These are phyloP conservation scores for Hydnum rufescens DNA, from an alignment of 768 basidiomycete species.

Conservation along the genomic window DNA sequence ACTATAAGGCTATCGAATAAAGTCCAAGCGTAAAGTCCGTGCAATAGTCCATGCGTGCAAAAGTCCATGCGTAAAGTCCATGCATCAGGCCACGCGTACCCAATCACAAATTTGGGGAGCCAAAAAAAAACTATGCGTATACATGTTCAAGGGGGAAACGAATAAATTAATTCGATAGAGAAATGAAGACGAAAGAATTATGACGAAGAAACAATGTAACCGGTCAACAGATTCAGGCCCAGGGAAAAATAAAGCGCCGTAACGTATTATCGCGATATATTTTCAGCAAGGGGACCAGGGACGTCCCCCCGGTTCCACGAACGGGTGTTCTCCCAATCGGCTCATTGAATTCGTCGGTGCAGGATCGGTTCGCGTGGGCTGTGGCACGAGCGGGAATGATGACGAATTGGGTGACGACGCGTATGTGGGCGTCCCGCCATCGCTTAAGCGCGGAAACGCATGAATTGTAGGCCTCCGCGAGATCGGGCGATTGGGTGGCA, in stretches of 20 bases:
- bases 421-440: constrained; percentile 1
- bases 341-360: neutral
- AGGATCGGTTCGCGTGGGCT: neutral
- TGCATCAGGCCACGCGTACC: too few species aligned
- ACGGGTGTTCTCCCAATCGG: constrained; percentile 11
- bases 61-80: too few species aligned
- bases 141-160: too few species aligned
- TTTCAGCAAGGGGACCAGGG: constrained; percentile 64
- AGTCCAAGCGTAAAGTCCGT: too few species aligned
- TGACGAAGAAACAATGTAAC: too few species aligned
- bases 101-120: too few species aligned
- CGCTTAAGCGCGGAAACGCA: neutral
- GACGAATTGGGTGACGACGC: neutral
- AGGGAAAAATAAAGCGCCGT: constrained; percentile 3
- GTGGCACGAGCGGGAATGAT: neutral
- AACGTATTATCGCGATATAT: constrained; percentile 72
- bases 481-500: neutral
- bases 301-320: constrained; percentile 81
- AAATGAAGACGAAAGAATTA: too few species aligned
- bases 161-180: too few species aligned
- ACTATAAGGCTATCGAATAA: too few species aligned
- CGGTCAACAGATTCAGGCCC: too few species aligned
- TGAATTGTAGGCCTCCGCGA: neutral
- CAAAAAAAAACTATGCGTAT: too few species aligned
- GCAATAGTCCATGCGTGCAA: too few species aligned